Base-by-base conservation (phyloP, 2,329 filamentous ascomycete species). In the Monilinia polystroma region DNA sequence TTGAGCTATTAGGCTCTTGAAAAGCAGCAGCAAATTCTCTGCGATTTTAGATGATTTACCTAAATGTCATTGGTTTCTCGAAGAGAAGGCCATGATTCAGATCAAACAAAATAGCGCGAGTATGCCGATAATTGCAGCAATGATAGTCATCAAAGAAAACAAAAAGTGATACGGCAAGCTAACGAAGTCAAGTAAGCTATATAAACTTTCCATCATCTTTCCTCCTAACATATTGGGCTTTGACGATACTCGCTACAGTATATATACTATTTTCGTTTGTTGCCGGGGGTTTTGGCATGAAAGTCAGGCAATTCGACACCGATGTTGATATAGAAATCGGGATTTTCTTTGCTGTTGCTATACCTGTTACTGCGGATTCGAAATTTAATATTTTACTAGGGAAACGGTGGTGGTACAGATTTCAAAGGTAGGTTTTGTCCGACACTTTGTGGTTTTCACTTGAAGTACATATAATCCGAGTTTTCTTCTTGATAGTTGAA, bases 91-190 rank as follows among this genome's bases (percentile, higher is more conserved):
- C 20, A 62, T 35, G 20, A n/a, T n/a, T 0, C 58, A 32, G 47
- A 51, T 52, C 11, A 20, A 51, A 8, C 26, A 51, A 35, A 62
- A 62, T 3, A 26, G 45, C 11, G 26, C 58, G 7, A 51, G 29
- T 38, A 51, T 62, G 26, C 45, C 58, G 3, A 5, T 62, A 38
- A 49, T 62, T 10, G 38, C 45, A n/a, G 58, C 29, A 23, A 63
- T 41, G 6, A 18, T 63, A 49, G 58, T 29, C 11, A n/a, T 62
- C 4, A 12, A 62, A 20, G 58, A 62, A 11, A 52, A 45, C 7
- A 47, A 47, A 62, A 62, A 14, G 29, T 45, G 4, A 52, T 62
- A 23, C 58, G 41, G 45, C 58, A 62, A 62, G 58, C 58, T 12
- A 49, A 52, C 2, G 32, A 62, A 5, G 45, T 62, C 18, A 62